Evolutionary conservation across 164 flowering plant genomes (phyloP).

Genomic region (Chimonanthus praecox): DNA sequence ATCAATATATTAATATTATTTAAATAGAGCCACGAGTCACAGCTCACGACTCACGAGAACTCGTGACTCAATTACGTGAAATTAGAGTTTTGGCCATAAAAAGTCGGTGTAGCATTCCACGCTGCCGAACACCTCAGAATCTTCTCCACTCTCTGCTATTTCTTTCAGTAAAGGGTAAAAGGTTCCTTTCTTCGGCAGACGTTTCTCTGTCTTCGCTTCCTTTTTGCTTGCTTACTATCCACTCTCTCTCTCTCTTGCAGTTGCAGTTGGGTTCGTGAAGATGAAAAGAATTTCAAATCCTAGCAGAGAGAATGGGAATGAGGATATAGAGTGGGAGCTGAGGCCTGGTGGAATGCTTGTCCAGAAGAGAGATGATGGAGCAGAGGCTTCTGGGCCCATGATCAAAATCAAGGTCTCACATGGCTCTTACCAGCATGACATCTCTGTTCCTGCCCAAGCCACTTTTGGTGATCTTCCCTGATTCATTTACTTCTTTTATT

Average conservation of each 20-base stretch:
- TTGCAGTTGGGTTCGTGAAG: slow-evolving; percentile 1
- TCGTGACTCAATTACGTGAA: too few relatives aligned
- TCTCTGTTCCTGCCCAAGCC: slow-evolving; percentile 46
- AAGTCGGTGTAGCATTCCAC: too few relatives aligned
- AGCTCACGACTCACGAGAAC: too few relatives aligned
- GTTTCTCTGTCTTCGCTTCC: not conserved
- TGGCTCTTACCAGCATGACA: slow-evolving; percentile 39
- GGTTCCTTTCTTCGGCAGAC: too few relatives aligned
- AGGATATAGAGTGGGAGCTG: slow-evolving; percentile 38
- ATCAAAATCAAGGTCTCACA: slow-evolving; percentile 51
- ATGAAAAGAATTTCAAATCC: slow-evolving; percentile 6
- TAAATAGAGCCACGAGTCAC: too few relatives aligned
- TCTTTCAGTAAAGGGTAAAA: too few relatives aligned
- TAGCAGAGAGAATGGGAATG: slow-evolving; percentile 14
- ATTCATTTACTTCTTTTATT: not conserved
- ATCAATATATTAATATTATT: too few relatives aligned
- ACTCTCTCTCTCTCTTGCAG: slow-evolving; percentile 1
- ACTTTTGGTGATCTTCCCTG: slow-evolving; percentile 44
- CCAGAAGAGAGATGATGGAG: slow-evolving; percentile 35
- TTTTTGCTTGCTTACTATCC: not conserved
- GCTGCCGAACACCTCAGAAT: too few relatives aligned
- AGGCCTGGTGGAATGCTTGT: slow-evolving; percentile 57
- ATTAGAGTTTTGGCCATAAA: too few relatives aligned
- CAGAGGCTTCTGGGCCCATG: slow-evolving; percentile 26
- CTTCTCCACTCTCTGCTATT: too few relatives aligned